phyloP scores from a whole-genome alignment of 495 filamentous ascomycete genomes.

The Trichocladium uniseriatum region DNA sequence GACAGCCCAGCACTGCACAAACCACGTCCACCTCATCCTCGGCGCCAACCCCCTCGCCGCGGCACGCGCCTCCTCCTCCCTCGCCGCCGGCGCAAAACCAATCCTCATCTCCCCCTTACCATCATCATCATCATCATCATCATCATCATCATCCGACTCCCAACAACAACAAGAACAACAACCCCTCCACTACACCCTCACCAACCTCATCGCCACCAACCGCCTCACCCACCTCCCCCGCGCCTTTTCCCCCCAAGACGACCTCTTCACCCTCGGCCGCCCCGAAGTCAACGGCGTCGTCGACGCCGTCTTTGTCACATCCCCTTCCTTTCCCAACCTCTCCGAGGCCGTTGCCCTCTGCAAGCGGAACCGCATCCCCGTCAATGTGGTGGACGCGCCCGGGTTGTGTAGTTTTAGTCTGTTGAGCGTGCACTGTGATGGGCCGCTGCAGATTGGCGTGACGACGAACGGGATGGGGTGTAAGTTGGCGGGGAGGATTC shows the following conservation, averaged over 20 bases:
- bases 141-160: neutral
- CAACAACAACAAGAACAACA: conserved; percentile 19
- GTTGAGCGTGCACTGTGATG: conserved; percentile 79
- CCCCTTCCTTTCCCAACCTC: no score
- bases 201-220: conserved; percentile 61
- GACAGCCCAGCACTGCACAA: conserved; percentile 62
- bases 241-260: conserved; percentile 54
- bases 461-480: conserved; percentile 94
- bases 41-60: conserved; percentile 82
- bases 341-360: conserved; percentile 60
- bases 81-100: conserved; percentile 79
- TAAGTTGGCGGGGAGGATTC: conserved; percentile 84
- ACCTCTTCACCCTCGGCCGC: conserved; percentile 67
- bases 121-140: neutral
- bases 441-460: conserved; percentile 88
- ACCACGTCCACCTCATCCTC: conserved; percentile 76
- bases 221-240: conserved; percentile 63
- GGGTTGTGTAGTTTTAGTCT: conserved; percentile 84
- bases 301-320: conserved; percentile 81
- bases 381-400: conserved; percentile 87
- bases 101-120: conserved; percentile 63
- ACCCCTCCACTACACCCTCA: conserved; percentile 60
- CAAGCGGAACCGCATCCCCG: conserved; percentile 69
- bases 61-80: conserved; percentile 66
- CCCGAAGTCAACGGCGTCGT: conserved; percentile 70